A percentile compares a stretch with the other conserved stretches of the same genome.
Evolutionary conservation across 2,329 filamentous ascomycete genomes (phyloP).

Genomic region (Sarocladium brachiariae): DNA sequence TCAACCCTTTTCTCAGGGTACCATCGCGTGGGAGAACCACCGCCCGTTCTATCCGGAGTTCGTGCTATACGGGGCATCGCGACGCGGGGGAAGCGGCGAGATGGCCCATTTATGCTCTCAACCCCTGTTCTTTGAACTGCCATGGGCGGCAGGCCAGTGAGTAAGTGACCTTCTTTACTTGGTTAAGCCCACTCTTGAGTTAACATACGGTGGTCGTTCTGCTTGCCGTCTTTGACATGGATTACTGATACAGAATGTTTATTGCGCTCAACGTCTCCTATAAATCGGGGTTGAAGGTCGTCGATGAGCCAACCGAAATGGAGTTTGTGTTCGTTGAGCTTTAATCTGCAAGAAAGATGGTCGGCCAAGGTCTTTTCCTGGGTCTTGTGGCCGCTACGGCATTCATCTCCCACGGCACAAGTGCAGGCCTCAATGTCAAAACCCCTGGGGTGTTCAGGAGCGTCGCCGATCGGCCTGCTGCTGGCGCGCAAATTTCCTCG

Average conservation of each 20-base stretch:
- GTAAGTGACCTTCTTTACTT: conserved; percentile 1
- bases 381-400: not conserved
- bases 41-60: too few relatives aligned
- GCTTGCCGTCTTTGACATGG: too few relatives aligned
- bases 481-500: not conserved
- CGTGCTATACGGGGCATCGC: too few relatives aligned
- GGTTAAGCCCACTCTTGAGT: not conserved
- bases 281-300: too few relatives aligned
- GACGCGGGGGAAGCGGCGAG: not conserved
- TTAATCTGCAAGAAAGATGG: not conserved
- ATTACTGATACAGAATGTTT: too few relatives aligned
- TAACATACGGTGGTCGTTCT: not conserved
- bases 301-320: too few relatives aligned
- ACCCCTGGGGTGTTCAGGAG: not conserved
- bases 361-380: not conserved
- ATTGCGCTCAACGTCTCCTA: too few relatives aligned
- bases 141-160: not conserved
- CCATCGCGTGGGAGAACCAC: not conserved
- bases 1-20: not conserved
- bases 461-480: not conserved
- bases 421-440: not conserved
- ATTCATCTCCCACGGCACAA: not conserved
- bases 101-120: not conserved
- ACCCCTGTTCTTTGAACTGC: not conserved
- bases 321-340: not conserved